Conservation (phyloP, 2,329 filamentous ascomycete genomes). For the Fusarium aywerte region DNA sequence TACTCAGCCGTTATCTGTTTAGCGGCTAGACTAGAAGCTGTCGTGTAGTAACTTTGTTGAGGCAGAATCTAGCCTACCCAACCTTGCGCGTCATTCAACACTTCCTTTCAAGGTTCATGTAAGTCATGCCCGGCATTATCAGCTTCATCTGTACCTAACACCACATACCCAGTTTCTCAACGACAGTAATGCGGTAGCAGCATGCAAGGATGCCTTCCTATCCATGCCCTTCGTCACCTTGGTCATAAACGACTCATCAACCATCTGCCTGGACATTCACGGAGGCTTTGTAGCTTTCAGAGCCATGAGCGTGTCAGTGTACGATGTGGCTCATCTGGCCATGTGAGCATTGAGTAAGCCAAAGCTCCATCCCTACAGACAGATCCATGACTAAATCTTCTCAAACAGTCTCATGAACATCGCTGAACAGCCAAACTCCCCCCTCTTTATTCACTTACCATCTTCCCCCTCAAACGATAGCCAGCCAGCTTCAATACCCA, state of each 20-base stretch:
- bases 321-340: constrained; percentile 60
- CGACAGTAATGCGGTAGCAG: constrained; percentile 32
- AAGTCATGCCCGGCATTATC: neutral
- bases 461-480: constrained; percentile 53
- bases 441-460: constrained; percentile 67
- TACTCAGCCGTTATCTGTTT: neutral
- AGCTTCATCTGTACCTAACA: neutral
- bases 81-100: neutral
- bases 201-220: constrained; percentile 41
- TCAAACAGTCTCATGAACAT: constrained; percentile 61
- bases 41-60: neutral
- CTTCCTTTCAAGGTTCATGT: neutral
- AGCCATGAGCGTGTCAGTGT: constrained; percentile 57
- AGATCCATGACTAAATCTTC: constrained; percentile 30
- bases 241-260: constrained; percentile 21
- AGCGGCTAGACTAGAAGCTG: too few species aligned
- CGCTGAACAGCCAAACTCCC: constrained; percentile 50
- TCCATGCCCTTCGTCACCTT: constrained; percentile 25
- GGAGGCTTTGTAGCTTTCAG: constrained; percentile 39
- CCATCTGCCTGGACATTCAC: neutral
- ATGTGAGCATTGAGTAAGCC: constrained; percentile 63
- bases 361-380: neutral
- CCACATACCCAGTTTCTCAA: neutral
- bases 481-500: constrained; percentile 50
- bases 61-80: too few species aligned